These are phyloP conservation scores for Colletotrichum tofieldiae DNA, from an alignment of 2,329 filamentous ascomycete genomes.

Conservation along the genomic window DNA sequence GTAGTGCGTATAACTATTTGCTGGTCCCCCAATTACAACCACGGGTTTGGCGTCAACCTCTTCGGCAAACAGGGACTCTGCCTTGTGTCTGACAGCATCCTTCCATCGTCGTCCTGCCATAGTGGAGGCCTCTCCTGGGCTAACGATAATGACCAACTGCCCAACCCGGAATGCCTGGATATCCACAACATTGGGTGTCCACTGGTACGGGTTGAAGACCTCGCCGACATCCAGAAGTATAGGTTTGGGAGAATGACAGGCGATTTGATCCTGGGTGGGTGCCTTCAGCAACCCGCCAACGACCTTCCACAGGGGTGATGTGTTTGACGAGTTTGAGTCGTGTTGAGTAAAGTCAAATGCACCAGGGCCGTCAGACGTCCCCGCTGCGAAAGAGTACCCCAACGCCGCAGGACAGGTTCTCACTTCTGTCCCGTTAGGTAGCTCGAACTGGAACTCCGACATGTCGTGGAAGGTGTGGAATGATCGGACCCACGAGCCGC, in stretches of 20 bases:
- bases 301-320: conserved; percentile 83
- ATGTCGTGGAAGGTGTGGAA: conserved; percentile 89
- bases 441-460: conserved; percentile 78
- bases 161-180: conserved; percentile 88
- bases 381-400: conserved; percentile 91
- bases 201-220: conserved; percentile 81
- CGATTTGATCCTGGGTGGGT: conserved; percentile 78
- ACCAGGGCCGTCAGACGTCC: conserved; percentile 90
- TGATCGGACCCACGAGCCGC: conserved; percentile 78
- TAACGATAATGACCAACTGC: conserved; percentile 87
- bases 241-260: conserved; percentile 86
- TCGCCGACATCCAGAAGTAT: conserved; percentile 90
- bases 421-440: conserved; percentile 80
- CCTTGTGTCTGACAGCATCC: conserved; percentile 73
- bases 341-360: conserved; percentile 92
- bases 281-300: conserved; percentile 80
- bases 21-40: conserved; percentile 88
- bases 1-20: conserved; percentile 90
- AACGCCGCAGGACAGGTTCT: conserved; percentile 88
- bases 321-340: conserved; percentile 77
- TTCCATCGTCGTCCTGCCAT: conserved; percentile 94
- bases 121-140: conserved; percentile 89
- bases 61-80: conserved; percentile 58
- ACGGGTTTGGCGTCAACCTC: conserved; percentile 67
- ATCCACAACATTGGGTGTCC: conserved; percentile 92